Evolutionary conservation across 495 filamentous ascomycete species (phyloP).

Genomic region (Rhizodiscina lignyota): DNA sequence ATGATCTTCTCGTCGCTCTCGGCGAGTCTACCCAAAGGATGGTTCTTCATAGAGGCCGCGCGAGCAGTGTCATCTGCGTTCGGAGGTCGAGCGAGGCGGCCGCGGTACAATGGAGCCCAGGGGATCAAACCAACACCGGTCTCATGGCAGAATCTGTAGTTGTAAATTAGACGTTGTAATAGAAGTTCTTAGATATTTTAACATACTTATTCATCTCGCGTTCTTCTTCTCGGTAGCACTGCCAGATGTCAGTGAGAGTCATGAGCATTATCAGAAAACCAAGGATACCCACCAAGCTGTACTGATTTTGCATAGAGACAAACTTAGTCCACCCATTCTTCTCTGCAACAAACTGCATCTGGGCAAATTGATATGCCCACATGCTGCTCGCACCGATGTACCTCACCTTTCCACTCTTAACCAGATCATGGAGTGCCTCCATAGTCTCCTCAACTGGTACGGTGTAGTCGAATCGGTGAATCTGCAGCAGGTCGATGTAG

Average conservation of each 20-base stretch:
- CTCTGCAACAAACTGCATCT: slow-evolving; percentile 21
- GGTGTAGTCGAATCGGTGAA: slow-evolving; percentile 15
- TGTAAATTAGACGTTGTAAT: too few species aligned
- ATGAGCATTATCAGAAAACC: too few species aligned
- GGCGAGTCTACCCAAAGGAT: slow-evolving; percentile 2
- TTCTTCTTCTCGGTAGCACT: slow-evolving; percentile 43
- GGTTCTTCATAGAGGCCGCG: slow-evolving; percentile 13
- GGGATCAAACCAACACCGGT: slow-evolving; percentile 9
- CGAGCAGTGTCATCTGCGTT: slow-evolving; percentile 14
- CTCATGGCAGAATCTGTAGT: slow-evolving; percentile 17
- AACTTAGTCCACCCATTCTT: slow-evolving; percentile 26
- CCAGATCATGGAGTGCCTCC: slow-evolving; percentile 21
- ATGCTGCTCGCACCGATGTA: slow-evolving; percentile 23
- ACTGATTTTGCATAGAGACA: slow-evolving; percentile 25
- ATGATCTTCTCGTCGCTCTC: slow-evolving; percentile 19
- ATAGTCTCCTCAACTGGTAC: slow-evolving; percentile 18
- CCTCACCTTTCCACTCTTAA: slow-evolving; percentile 20
- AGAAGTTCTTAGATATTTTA: too few species aligned
- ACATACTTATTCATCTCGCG: slow-evolving; percentile 40
- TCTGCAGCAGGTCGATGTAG: slow-evolving; percentile 21
- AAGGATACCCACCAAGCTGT: slow-evolving; percentile 25
- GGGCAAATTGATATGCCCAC: slow-evolving; percentile 22
- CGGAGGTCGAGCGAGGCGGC: slow-evolving; percentile 19
- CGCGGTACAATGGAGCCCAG: slow-evolving; percentile 22
- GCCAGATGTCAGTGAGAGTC: too few species aligned